A percentile compares a stretch with the other conserved stretches of the same genome.
These are phyloP conservation scores for Talaromyces ruber DNA, from an alignment of 495 filamentous ascomycete species.

Conservation along the genomic window DNA sequence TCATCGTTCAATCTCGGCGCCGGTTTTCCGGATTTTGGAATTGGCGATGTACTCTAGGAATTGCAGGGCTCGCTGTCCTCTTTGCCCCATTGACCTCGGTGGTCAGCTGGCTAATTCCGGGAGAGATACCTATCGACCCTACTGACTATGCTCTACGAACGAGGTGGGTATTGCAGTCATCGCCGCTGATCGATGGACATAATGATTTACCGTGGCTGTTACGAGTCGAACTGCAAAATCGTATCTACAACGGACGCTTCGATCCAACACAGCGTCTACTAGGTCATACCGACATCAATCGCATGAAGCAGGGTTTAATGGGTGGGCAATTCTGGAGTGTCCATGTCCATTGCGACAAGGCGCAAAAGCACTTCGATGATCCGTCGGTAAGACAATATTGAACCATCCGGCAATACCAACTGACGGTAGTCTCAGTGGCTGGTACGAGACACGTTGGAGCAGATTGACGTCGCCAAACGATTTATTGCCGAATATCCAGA, in stretches of 20 bases:
- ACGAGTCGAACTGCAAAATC: not conserved
- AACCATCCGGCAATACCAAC: not conserved
- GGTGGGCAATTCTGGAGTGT: conserved; percentile 44
- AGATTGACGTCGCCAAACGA: conserved; percentile 26
- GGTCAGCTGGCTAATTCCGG: not conserved
- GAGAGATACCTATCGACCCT: not conserved
- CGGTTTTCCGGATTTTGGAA: no score
- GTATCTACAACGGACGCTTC: conserved; percentile 1
- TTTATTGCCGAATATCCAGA: conserved; percentile 15
- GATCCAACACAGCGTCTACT: conserved; percentile 10
- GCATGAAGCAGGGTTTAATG: conserved; percentile 46
- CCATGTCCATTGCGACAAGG: conserved; percentile 9
- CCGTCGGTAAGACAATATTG: not conserved
- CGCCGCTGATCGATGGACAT: not conserved
- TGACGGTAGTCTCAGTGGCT: not conserved
- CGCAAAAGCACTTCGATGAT: not conserved
- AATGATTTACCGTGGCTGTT: not conserved
- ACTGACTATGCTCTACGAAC: not conserved
- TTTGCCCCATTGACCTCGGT: no score
- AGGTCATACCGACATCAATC: conserved; percentile 10
- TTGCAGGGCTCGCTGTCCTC: no score
- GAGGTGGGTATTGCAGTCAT: not conserved
- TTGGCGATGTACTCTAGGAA: no score
- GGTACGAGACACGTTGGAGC: conserved; percentile 19
- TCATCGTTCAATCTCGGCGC: no score